Evolutionary conservation across 164 flowering plant species (phyloP), one percentile per base, ranked within the genome.

Genomic region (Berberis thunbergii): DNA sequence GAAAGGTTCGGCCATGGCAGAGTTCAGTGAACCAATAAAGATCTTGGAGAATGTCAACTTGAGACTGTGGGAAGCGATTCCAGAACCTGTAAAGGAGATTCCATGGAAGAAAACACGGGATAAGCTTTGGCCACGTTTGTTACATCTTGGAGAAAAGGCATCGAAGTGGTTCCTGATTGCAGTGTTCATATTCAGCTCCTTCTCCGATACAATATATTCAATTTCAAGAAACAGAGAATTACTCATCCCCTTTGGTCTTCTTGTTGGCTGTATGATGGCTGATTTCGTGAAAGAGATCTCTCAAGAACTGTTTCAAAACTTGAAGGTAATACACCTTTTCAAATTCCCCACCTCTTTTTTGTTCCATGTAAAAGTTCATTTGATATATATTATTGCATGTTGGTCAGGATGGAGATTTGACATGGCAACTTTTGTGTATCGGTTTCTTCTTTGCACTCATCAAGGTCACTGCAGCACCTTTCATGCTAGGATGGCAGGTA

Each of bases 231-330:
- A 81, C 69, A 74, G 67, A 58, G 96, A 89, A 58, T 62, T 89
- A 75, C 43, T 84, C 57, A 75, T 89, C n/a, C 92, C 92, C 1
- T 2, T 84, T 38, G 90, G 90, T 63, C 86, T 89, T 3, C 71
- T 82, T 48, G 61, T 77, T 64, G 96, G 92, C 38, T 80, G 80
- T 69, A 42, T 71, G 55, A 40, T 77, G 60, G 59, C 85, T 60
- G 81, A 79, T 43, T 76, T 82, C 75, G 56, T 85, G 40, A 85
- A 76, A 42, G 87, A 86, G 73, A 69, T 69, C 50, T 69, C 68
- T 11, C 69, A 48, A 59, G 84, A 78, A 67, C 54, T 84, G 65
- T 68, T 79, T 50, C 68, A 40, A 48, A 63, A 55, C 48, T 57
- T 69, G 45, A 61, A 78, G 80, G 88, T 80, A 8, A 73, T 61